Evolutionary conservation across 192 early-diverging fungal species (phyloP).

Genomic region (Backusella australiensis): DNA sequence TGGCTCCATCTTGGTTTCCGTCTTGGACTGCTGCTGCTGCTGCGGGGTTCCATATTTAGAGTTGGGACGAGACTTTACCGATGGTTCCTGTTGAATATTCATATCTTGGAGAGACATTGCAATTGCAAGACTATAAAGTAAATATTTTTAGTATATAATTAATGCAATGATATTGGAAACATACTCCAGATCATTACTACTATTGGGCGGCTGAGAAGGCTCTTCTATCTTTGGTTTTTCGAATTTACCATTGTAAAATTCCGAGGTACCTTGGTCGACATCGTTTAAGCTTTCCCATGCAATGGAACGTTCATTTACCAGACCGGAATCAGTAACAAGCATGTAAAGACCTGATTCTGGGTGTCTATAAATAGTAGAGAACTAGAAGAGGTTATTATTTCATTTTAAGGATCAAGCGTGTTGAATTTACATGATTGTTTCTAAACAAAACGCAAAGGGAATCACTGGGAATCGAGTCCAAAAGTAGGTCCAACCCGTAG

Average conservation of each 20-base stretch:
- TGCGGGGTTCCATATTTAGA: not conserved
- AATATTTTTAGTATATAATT: not conserved
- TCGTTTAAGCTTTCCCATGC: conserved; percentile 75
- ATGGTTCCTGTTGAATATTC: not conserved
- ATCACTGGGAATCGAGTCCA: conserved; percentile 54
- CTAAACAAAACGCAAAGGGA: conserved; percentile 81
- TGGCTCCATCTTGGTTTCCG: not conserved
- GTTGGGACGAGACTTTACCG: not conserved
- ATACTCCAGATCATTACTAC: conserved; percentile 13
- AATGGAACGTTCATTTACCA: conserved; percentile 58
- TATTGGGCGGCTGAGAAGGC: not conserved
- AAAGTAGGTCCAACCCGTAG: conserved; percentile 68
- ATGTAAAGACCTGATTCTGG: conserved; percentile 48
- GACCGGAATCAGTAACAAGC: conserved; percentile 69
- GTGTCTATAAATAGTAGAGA: conserved; percentile 72
- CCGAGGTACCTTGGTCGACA: conserved; percentile 58
- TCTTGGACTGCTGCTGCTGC: not conserved
- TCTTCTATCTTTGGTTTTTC: conserved; percentile 15
- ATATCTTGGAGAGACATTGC: conserved; percentile 14
- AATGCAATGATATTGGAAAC: not conserved
- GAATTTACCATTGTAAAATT: conserved; percentile 64
- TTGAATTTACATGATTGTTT: conserved; percentile 79
- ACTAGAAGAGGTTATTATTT: conserved; percentile 38
- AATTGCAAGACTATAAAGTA: conserved; percentile 14
- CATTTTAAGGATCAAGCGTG: not conserved